Conservation (phyloP, 768 basidiomycete genomes). For the Arthromyces matolae region DNA sequence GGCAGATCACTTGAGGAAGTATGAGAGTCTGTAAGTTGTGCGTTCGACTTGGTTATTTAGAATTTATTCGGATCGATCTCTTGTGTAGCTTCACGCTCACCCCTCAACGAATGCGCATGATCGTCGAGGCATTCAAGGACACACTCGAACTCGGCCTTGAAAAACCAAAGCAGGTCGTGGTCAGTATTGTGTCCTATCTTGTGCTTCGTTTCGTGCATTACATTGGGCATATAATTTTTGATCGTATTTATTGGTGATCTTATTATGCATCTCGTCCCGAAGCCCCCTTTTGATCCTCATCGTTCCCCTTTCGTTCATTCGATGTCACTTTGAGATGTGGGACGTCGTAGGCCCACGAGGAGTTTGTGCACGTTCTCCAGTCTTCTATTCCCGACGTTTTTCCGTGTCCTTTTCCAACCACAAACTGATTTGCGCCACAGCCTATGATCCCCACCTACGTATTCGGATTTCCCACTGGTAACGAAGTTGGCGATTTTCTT, state of each 20-base stretch:
- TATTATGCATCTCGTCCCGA: background rate
- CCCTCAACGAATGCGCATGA: constrained; percentile 92
- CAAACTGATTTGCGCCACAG: constrained; percentile 34
- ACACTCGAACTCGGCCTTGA: constrained; percentile 83
- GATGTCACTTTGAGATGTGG: too few relatives aligned
- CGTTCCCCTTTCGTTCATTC: too few relatives aligned
- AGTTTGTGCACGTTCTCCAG: too few relatives aligned
- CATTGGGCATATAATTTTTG: background rate
- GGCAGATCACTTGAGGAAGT: constrained; percentile 90
- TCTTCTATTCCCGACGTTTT: background rate
- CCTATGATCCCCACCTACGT: constrained; percentile 98
- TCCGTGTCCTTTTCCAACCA: constrained; percentile 4
- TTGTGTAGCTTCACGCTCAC: constrained; percentile 88
- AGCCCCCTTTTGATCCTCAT: constrained; percentile 4
- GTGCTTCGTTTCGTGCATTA: background rate
- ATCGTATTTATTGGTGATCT: background rate
- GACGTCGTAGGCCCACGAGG: too few relatives aligned
- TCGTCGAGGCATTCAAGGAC: constrained; percentile 94
- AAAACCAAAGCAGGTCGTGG: constrained; percentile 82
- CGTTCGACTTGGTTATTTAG: background rate
- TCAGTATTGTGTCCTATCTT: constrained; percentile 40
- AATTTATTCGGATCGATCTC: constrained; percentile 6
- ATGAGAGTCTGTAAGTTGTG: constrained; percentile 72
- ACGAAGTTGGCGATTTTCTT: constrained; percentile 86
- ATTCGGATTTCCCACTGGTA: constrained; percentile 90